Conservation (phyloP, 1,139 yeast species). For the Candida tetrigidarum region DNA sequence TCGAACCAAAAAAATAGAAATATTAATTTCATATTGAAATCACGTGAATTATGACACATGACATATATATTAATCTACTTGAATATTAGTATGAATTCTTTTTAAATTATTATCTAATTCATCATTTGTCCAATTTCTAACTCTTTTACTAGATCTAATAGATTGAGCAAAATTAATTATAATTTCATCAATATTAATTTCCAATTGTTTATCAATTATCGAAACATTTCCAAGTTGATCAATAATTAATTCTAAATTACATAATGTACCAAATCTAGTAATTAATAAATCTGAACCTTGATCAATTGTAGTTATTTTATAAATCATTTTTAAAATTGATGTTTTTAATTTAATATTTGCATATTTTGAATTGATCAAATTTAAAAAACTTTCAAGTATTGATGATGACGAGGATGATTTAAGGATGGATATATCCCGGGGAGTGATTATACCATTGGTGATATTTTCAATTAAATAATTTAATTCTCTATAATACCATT, state of each 20-base stretch:
- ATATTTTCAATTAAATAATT: slow-evolving; percentile 67
- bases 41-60: background rate
- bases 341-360: slow-evolving; percentile 42
- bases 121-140: slow-evolving; percentile 61
- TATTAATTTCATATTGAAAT: background rate
- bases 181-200: slow-evolving; percentile 50
- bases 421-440: slow-evolving; percentile 56
- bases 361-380: slow-evolving; percentile 55
- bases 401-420: slow-evolving; percentile 54
- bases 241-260: slow-evolving; percentile 50
- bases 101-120: slow-evolving; percentile 51
- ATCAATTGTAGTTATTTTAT: slow-evolving; percentile 55
- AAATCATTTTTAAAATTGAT: slow-evolving; percentile 47
- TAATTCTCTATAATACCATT: slow-evolving; percentile 60
- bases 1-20: background rate
- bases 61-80: slow-evolving; percentile 5
- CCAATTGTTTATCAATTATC: slow-evolving; percentile 36
- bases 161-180: slow-evolving; percentile 48
- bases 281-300: slow-evolving; percentile 65
- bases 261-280: slow-evolving; percentile 63
- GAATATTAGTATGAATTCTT: slow-evolving; percentile 33
- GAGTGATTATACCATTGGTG: slow-evolving; percentile 46
- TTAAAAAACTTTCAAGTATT: slow-evolving; percentile 70
- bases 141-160: slow-evolving; percentile 53
- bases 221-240: slow-evolving; percentile 21